Conservation (phyloP, 2,329 filamentous ascomycete species). For the Colletotrichum horii region DNA sequence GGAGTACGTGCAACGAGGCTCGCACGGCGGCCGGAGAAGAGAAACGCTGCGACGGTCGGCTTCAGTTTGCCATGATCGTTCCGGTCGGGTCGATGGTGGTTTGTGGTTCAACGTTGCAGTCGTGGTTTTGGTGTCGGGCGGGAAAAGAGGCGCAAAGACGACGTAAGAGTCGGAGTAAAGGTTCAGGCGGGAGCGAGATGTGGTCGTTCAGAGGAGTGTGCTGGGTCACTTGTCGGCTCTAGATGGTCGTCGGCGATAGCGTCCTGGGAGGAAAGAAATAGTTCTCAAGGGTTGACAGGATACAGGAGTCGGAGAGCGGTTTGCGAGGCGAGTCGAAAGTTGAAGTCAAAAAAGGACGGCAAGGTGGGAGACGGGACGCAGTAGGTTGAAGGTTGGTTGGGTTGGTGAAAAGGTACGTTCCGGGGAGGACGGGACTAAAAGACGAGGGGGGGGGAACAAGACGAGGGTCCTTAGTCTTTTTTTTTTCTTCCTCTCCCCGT, state of each 20-base stretch:
- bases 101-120: background rate
- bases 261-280: background rate
- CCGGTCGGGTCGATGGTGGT: background rate
- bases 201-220: background rate
- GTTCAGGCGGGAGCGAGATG: background rate
- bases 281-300: background rate
- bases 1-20: constrained; percentile 12
- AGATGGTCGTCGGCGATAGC: background rate
- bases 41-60: background rate
- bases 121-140: background rate
- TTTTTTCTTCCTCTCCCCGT: background rate
- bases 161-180: background rate
- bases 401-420: constrained; percentile 14
- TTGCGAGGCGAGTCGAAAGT: background rate
- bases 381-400: background rate
- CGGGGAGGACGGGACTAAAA: constrained; percentile 12
- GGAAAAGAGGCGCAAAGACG: background rate
- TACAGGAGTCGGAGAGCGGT: background rate
- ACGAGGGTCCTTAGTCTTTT: constrained; percentile 16
- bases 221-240: background rate
- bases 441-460: constrained; percentile 5
- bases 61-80: constrained; percentile 14
- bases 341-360: constrained; percentile 13
- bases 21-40: constrained; percentile 18
- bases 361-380: background rate